A percentile compares a stretch with the other conserved stretches of the same genome.
These are phyloP conservation scores for Abrus pulchellus DNA, from an alignment of 306 rosid species.

Conservation along the genomic window DNA sequence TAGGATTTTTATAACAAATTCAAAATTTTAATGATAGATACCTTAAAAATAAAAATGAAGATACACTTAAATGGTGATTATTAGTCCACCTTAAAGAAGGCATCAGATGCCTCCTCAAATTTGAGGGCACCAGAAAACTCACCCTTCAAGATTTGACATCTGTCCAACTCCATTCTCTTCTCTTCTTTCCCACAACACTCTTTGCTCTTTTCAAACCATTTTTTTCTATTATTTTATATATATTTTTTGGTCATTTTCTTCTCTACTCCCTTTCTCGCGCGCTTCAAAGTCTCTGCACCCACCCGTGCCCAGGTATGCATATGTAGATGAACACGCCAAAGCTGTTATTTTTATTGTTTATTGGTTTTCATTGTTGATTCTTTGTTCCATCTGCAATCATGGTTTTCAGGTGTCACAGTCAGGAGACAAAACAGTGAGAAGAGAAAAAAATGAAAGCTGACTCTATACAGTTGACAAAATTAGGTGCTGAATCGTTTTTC, in stretches of 20 bases:
- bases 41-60: no score
- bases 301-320: constrained; percentile 38
- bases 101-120: no score
- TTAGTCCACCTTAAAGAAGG: no score
- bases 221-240: not conserved
- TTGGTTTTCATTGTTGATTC: constrained; percentile 36
- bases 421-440: constrained; percentile 22
- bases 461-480: constrained; percentile 63
- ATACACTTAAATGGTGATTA: no score
- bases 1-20: no score
- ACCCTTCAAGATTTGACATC: constrained; percentile 62
- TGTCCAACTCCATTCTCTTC: constrained; percentile 52
- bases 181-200: constrained; percentile 41
- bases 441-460: constrained; percentile 33
- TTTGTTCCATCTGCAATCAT: constrained; percentile 40
- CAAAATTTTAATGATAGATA: no score
- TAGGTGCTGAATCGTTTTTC: constrained; percentile 52
- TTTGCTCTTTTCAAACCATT: not conserved
- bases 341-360: constrained; percentile 33
- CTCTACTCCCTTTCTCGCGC: constrained; percentile 41
- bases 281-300: constrained; percentile 50
- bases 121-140: no score
- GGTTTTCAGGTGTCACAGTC: constrained; percentile 52
- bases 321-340: constrained; percentile 24
- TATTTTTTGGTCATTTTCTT: not conserved